Conservation (phyloP, 2,329 filamentous ascomycete species). For the Fusarium sp. region DNA sequence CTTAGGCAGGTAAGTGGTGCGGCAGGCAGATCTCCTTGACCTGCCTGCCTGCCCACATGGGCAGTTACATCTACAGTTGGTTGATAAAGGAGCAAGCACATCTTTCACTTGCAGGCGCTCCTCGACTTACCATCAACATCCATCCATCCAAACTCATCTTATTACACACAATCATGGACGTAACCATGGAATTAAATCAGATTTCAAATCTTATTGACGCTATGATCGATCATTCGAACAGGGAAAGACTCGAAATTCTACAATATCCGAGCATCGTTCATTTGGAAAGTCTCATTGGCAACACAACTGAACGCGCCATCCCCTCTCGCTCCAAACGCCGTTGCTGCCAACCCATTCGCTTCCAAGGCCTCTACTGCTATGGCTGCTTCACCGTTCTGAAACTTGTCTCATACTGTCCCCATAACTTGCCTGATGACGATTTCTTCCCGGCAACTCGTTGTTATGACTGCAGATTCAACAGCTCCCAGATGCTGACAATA, state of each 20-base stretch:
- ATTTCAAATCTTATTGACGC: not conserved
- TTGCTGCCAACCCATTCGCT: not conserved
- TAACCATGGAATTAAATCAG: not conserved
- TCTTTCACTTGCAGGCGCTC: not conserved
- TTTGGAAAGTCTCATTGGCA: too few relatives aligned
- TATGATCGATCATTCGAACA: accelerated
- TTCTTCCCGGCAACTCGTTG: not conserved
- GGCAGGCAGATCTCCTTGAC: not conserved
- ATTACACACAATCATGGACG: not conserved
- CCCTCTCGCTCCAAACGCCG: not conserved
- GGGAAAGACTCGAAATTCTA: too few relatives aligned
- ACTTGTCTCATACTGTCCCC: not conserved
- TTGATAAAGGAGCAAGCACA: not conserved
- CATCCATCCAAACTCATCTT: not conserved
- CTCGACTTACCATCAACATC: not conserved
- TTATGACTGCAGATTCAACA: not conserved
- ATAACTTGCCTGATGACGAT: not conserved
- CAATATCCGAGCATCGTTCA: too few relatives aligned
- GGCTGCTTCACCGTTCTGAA: not conserved
- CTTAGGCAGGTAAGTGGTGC: not conserved
- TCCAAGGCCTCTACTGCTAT: not conserved
- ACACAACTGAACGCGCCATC: not conserved
- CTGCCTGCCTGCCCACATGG: not conserved
- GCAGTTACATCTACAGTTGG: not conserved
- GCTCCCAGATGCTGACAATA: not conserved